phyloP scores from a whole-genome alignment of 1,284 basidiomycete species.

The Ustilago lituana region DNA sequence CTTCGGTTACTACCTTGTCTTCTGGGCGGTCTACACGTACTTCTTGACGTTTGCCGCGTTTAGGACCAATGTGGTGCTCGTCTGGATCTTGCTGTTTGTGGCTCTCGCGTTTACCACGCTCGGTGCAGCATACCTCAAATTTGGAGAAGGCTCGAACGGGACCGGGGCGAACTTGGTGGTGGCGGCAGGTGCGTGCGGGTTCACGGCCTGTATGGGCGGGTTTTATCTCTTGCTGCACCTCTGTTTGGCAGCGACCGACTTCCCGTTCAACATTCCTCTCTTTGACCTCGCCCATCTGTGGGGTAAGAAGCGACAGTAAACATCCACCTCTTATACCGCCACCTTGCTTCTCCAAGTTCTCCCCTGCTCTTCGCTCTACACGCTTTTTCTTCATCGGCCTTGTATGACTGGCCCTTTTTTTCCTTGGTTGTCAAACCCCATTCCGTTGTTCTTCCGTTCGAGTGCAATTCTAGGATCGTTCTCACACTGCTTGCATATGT shows the following conservation, averaged over 20 bases:
- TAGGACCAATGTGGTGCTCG: slow-evolving; percentile 51
- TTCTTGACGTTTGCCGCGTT: slow-evolving; percentile 49
- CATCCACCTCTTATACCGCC: too few species aligned
- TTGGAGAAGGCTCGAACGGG: slow-evolving; percentile 12
- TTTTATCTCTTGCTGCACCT: slow-evolving; percentile 49
- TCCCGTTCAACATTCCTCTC: slow-evolving; percentile 49
- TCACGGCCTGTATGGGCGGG: slow-evolving; percentile 47
- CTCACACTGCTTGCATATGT: too few species aligned
- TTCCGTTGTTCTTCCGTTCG: too few species aligned
- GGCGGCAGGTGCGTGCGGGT: slow-evolving; percentile 46
- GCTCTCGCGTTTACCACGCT: slow-evolving; percentile 44
- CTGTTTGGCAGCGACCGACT: slow-evolving; percentile 48
- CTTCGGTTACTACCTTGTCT: slow-evolving; percentile 45
- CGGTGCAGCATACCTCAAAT: slow-evolving; percentile 41
- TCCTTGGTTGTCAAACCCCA: too few species aligned
- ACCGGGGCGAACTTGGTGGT: slow-evolving; percentile 27
- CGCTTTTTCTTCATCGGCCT: too few species aligned
- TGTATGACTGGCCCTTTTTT: too few species aligned
- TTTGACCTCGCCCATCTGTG: slow-evolving; percentile 39
- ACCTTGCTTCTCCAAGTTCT: too few species aligned
- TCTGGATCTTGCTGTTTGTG: slow-evolving; percentile 53
- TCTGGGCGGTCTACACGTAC: slow-evolving; percentile 49
- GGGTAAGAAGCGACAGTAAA: slow-evolving; percentile 17
- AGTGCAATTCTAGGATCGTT: too few species aligned
- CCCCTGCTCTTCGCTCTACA: too few species aligned